A percentile compares a stretch with the other conserved stretches of the same genome.
phyloP scores from a whole-genome alignment of 495 filamentous ascomycete genomes.

The Cenococcum geophilum region DNA sequence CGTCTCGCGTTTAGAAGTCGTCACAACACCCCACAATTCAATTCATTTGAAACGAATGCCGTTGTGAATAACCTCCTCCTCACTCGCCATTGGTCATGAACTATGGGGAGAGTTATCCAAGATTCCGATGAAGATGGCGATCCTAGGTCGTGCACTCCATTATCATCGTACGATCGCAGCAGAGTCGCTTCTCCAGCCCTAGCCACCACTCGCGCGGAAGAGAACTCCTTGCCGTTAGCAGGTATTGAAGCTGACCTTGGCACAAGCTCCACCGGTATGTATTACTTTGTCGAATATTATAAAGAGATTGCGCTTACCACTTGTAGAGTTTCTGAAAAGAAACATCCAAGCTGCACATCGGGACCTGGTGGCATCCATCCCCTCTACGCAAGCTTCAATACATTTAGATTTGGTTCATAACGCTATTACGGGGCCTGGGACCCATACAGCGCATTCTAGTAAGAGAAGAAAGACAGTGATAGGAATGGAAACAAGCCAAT shows the following conservation, averaged over 20 bases:
- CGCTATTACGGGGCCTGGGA: background rate
- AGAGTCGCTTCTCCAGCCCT: no score
- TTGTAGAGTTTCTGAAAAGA: background rate
- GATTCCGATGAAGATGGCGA: background rate
- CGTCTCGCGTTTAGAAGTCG: no score
- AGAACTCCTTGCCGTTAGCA: background rate
- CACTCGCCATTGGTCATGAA: background rate
- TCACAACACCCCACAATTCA: no score
- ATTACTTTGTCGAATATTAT: no score
- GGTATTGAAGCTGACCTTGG: background rate
- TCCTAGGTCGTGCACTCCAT: background rate
- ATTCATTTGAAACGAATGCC: no score
- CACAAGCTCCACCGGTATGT: background rate
- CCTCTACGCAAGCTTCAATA: background rate
- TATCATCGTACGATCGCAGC: background rate
- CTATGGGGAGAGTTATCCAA: background rate
- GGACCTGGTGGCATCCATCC: background rate
- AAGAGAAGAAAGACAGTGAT: background rate
- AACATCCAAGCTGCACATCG: constrained; percentile 1
- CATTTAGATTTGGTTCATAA: background rate
- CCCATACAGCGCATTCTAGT: background rate
- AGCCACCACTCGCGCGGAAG: background rate
- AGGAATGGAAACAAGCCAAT: background rate
- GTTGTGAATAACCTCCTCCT: no score
- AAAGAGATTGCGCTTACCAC: background rate